These are phyloP conservation scores for Hypoxylon subgilvum DNA, from an alignment of 495 filamentous ascomycete genomes.

Conservation along the genomic window DNA sequence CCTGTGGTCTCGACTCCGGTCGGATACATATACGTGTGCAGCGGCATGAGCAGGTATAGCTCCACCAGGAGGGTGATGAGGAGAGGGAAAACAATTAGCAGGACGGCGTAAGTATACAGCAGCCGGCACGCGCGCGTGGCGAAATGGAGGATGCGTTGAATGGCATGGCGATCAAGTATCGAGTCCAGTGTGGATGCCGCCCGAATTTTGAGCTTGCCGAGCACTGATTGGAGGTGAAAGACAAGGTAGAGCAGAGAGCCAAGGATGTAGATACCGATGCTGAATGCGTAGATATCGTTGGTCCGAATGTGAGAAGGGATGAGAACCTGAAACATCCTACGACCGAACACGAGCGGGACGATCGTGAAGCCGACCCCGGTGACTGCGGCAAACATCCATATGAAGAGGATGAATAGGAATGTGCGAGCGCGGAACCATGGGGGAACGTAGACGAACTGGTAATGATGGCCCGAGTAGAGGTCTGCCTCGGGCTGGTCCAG, in stretches of 20 bases:
- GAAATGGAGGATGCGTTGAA: conserved; percentile 38
- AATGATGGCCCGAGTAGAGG: conserved; percentile 72
- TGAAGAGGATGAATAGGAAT: conserved; percentile 81
- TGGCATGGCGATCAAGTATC: conserved; percentile 44
- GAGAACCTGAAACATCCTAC: conserved; percentile 70
- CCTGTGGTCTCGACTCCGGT: conserved; percentile 44
- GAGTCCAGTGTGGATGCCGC: conserved; percentile 30
- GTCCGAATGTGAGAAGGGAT: conserved; percentile 71
- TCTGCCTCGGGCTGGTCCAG: conserved; percentile 60
- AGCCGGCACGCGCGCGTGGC: conserved; percentile 52
- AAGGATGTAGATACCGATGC: conserved; percentile 80
- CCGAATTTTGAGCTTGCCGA: conserved; percentile 45
- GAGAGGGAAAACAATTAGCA: conserved; percentile 78
- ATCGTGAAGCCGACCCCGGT: conserved; percentile 90
- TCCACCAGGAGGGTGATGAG: conserved; percentile 84
- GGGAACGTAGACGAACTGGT: conserved; percentile 86
- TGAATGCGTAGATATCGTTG: conserved; percentile 97
- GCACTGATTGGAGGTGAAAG: conserved; percentile 58
- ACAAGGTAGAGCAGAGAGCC: conserved; percentile 66
- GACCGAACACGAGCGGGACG: conserved; percentile 81
- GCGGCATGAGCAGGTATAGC: conserved; percentile 84
- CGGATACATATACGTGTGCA: conserved; percentile 78
- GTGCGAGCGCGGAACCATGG: conserved; percentile 82
- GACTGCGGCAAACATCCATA: conserved; percentile 93
- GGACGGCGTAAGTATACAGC: conserved; percentile 72